Evolutionary conservation across 2,329 filamentous ascomycete species (phyloP).

Genomic region (Cladosporium sp.): DNA sequence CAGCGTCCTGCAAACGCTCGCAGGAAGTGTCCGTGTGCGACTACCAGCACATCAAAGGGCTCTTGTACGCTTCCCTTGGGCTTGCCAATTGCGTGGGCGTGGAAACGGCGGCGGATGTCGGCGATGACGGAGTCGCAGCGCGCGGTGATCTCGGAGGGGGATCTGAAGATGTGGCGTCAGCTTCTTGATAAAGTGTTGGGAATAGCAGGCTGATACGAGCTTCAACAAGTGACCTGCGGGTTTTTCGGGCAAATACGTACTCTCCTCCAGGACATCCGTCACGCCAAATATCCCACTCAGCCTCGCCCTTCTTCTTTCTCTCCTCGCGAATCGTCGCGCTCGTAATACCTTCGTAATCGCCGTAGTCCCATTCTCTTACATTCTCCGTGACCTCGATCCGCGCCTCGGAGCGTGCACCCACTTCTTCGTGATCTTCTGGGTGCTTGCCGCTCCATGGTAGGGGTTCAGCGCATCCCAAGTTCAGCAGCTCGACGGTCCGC

Average conservation of each 20-base stretch:
- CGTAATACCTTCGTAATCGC: slow-evolving; percentile 60
- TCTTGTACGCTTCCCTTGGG: slow-evolving; percentile 36
- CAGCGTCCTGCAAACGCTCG: slow-evolving; percentile 86
- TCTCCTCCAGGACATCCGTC: slow-evolving; percentile 80
- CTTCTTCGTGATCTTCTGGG: slow-evolving; percentile 29
- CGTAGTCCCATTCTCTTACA: slow-evolving; percentile 64
- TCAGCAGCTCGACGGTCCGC: slow-evolving; percentile 83
- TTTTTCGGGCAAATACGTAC: slow-evolving; percentile 35
- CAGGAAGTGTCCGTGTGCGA: slow-evolving; percentile 88
- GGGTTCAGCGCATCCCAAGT: slow-evolving; percentile 63
- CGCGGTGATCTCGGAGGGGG: slow-evolving; percentile 68
- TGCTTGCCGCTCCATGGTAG: slow-evolving; percentile 63
- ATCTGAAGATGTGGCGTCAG: slow-evolving; percentile 45
- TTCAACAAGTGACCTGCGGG: neutral
- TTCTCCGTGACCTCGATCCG: slow-evolving; percentile 52
- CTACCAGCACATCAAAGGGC: slow-evolving; percentile 70
- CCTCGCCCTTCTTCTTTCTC: slow-evolving; percentile 49
- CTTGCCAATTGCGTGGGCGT: slow-evolving; percentile 54
- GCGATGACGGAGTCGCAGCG: slow-evolving; percentile 74
- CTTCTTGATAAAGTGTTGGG: neutral
- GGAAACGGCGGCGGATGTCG: slow-evolving; percentile 63
- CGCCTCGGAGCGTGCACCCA: slow-evolving; percentile 35
- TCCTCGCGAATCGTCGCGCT: slow-evolving; percentile 51
- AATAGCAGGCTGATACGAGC: neutral
- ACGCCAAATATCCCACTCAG: slow-evolving; percentile 81